These are phyloP conservation scores for Penicillium digitatum DNA, from an alignment of 2,329 filamentous ascomycete species.

Conservation along the genomic window DNA sequence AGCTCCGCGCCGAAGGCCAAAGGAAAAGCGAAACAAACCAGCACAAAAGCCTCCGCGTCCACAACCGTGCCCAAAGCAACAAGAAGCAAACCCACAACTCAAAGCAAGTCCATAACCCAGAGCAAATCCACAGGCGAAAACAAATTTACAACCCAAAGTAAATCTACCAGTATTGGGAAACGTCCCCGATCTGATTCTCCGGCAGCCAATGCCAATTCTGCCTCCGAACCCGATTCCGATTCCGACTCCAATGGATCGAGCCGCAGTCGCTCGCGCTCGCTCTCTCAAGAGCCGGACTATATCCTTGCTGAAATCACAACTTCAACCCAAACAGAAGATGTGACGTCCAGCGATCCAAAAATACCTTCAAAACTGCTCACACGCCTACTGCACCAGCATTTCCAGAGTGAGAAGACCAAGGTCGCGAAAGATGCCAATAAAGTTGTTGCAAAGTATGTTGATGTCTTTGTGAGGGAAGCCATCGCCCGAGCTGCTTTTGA, in stretches of 20 bases:
- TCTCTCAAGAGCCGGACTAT: slow-evolving; percentile 43
- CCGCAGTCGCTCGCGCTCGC: slow-evolving; percentile 20
- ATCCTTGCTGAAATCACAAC: slow-evolving; percentile 46
- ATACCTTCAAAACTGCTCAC: slow-evolving; percentile 74
- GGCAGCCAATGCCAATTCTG: slow-evolving; percentile 5
- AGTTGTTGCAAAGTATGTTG: slow-evolving; percentile 78
- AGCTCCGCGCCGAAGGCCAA: slow-evolving; percentile 20
- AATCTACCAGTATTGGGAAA: slow-evolving; percentile 13
- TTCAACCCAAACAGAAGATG: slow-evolving; percentile 24
- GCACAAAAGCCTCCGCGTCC: slow-evolving; percentile 7
- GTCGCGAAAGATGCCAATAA: slow-evolving; percentile 73
- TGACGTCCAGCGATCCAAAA: slow-evolving; percentile 38
- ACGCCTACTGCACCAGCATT: slow-evolving; percentile 73
- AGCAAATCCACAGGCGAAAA: slow-evolving; percentile 9
- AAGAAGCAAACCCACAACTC: slow-evolving; percentile 8
- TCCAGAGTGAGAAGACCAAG: slow-evolving; percentile 65
- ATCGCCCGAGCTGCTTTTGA: slow-evolving; percentile 74
- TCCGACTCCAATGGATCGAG: slow-evolving; percentile 19
- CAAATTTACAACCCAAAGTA: slow-evolving; percentile 14
- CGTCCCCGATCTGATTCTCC: slow-evolving; percentile 15
- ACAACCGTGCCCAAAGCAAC: slow-evolving; percentile 4
- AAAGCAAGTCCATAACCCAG: slow-evolving; percentile 7
- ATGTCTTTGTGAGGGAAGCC: slow-evolving; percentile 85
- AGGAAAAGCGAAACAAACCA: slow-evolving; percentile 18
- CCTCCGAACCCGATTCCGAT: slow-evolving; percentile 14